Evolutionary conservation across 2,329 filamentous ascomycete genomes (phyloP), one percentile per base, ranked within the genome.

Genomic region (Anthostomella pinea): DNA sequence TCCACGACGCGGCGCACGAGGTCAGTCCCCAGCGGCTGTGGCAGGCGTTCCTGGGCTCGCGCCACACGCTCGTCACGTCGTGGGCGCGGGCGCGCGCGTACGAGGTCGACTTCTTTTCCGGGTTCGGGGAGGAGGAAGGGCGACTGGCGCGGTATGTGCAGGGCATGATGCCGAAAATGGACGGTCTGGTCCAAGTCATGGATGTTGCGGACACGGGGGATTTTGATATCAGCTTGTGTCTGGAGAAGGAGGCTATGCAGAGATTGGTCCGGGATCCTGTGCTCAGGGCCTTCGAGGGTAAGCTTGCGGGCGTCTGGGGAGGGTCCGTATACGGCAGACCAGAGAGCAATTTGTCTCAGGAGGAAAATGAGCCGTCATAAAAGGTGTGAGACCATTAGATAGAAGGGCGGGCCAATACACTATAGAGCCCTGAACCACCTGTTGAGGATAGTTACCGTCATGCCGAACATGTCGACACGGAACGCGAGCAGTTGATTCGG

Each of bases 11-110:
- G 8, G 65, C 66, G 3, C 55, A 64, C 36, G 69, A 73, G 45
- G 44, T 59, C 8, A 61, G 60, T 8, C 69, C 71, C 0, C 69
- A 73, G 51, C 57, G 70, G 5, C 42, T 73, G 11, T 74, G 70
- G 71, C 63, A 68, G 40, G 64, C 48, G 0, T 73, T 72, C 35
- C 37, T 70, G 6, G 71, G 70, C 0, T 38, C 45, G 0, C 51
- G 57, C 15, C 69, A 73, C 49, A 45, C 62, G 1, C 43, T 72
- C 3, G 63, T 67, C 3, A 73, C 69, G 5, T 66, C 62, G 0
- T 74, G 70, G 70, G 57, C 60, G 16, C 48, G 62, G 19, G 36
- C 58, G 10, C 54, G 53, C 14, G 48, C 62, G 7, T 64, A 67
- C 13, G 60, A 69, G 23, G 59, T 72, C 9, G 60, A 68, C 9